Conservation (phyloP, 345 rosid species). For the Pelargonium nanum region DNA sequence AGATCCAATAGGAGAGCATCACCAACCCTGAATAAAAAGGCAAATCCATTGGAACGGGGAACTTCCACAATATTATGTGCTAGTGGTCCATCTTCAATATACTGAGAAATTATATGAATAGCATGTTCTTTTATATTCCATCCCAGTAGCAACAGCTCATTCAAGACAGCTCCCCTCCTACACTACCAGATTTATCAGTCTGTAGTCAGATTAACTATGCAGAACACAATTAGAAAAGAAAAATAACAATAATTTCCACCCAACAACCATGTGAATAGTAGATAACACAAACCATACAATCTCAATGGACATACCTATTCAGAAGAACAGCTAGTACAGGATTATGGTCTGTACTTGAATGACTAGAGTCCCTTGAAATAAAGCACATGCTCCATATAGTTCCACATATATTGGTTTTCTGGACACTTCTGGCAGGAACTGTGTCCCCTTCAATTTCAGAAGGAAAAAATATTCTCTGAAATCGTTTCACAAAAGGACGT, state of each 20-base stretch:
- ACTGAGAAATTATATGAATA: slow-evolving; percentile 41
- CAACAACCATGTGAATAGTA: slow-evolving; percentile 14
- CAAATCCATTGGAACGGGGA: slow-evolving; percentile 76
- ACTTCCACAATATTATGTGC: slow-evolving; percentile 79
- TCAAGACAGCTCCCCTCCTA: slow-evolving; percentile 61
- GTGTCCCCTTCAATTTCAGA: slow-evolving; percentile 48
- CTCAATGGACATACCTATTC: slow-evolving; percentile 58
- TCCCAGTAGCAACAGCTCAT: slow-evolving; percentile 56
- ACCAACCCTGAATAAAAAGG: slow-evolving; percentile 80
- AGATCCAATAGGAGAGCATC: slow-evolving; percentile 96
- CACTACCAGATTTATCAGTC: slow-evolving; percentile 20
- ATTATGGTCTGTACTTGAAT: slow-evolving; percentile 50
- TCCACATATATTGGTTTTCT: slow-evolving; percentile 40
- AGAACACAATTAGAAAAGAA: slow-evolving; percentile 13
- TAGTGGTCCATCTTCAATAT: slow-evolving; percentile 65
- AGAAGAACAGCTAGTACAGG: slow-evolving; percentile 78
- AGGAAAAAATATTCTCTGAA: slow-evolving; percentile 70
- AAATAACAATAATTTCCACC: slow-evolving; percentile 4
- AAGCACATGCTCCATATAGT: slow-evolving; percentile 99
- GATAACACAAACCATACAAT: slow-evolving; percentile 10
- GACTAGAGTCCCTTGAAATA: slow-evolving; percentile 45
- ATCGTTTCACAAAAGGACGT: slow-evolving; percentile 12
- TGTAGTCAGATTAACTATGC: slow-evolving; percentile 12
- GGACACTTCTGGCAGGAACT: slow-evolving; percentile 27
- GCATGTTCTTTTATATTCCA: slow-evolving; percentile 59